Evolutionary conservation across 2,329 filamentous ascomycete genomes (phyloP).

Genomic region (Lasiodiplodia hormozganensis): DNA sequence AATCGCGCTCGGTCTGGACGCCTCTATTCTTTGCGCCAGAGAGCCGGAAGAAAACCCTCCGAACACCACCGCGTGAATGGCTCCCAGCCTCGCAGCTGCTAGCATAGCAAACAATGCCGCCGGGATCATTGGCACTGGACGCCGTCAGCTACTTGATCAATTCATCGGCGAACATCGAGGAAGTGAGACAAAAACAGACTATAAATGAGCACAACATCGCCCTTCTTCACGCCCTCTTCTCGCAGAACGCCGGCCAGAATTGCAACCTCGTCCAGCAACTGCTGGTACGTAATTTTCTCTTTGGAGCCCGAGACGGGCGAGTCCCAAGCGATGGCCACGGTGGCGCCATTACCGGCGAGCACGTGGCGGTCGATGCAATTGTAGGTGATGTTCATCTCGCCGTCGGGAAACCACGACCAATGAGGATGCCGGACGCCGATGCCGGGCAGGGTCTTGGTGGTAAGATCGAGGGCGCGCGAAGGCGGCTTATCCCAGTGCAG

Average conservation of each 20-base stretch:
- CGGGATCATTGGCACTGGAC: constrained; percentile 90
- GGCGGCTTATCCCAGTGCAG: constrained; percentile 84
- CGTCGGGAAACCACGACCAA: constrained; percentile 91
- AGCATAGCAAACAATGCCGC: constrained; percentile 86
- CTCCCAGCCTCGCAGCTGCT: constrained; percentile 80
- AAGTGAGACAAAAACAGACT: constrained; percentile 60
- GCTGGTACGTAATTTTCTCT: constrained; percentile 74
- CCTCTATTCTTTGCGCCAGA: constrained; percentile 87
- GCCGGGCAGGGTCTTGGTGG: constrained; percentile 68
- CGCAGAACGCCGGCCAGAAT: constrained; percentile 80
- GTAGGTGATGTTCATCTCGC: constrained; percentile 88
- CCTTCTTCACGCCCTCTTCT: constrained; percentile 81
- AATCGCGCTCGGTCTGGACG: constrained; percentile 75
- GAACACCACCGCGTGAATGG: constrained; percentile 91
- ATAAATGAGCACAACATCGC: constrained; percentile 89
- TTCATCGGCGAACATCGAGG: too few species aligned
- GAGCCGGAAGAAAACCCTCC: constrained; percentile 85
- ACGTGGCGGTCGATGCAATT: constrained; percentile 93
- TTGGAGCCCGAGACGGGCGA: constrained; percentile 81
- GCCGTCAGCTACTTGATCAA: background rate
- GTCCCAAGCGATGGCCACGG: constrained; percentile 83
- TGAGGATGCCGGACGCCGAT: constrained; percentile 72
- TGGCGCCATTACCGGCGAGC: constrained; percentile 74
- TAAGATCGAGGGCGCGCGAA: constrained; percentile 64
- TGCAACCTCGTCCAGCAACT: constrained; percentile 81